A percentile compares a stretch with the other conserved stretches of the same genome.
These are phyloP conservation scores for Trichothecium roseum DNA, from an alignment of 2,329 filamentous ascomycete species.

Conservation along the genomic window DNA sequence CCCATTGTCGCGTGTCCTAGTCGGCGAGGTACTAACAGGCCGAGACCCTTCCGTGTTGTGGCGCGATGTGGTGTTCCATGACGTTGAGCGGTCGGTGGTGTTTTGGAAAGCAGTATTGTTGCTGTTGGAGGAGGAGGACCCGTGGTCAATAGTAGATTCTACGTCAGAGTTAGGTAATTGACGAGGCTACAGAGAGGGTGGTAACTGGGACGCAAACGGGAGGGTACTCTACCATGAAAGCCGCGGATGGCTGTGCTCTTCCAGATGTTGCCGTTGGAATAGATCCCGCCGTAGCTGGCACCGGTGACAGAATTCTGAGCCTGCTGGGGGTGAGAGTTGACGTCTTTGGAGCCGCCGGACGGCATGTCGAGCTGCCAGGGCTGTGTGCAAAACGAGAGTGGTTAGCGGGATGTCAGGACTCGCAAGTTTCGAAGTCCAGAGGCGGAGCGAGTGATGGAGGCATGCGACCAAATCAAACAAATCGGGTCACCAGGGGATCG, in stretches of 20 bases:
- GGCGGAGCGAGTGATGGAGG: too few relatives aligned
- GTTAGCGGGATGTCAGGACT: slow-evolving; percentile 1
- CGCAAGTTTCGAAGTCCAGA: too few relatives aligned
- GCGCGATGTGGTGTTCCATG: slow-evolving; percentile 26
- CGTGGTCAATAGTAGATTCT: not conserved
- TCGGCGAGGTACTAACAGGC: slow-evolving; percentile 48
- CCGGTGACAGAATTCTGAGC: slow-evolving; percentile 1
- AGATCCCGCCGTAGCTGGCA: slow-evolving; percentile 2
- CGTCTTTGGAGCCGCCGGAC: slow-evolving; percentile 2
- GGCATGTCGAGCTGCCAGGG: slow-evolving; percentile 3
- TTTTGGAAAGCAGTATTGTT: slow-evolving; percentile 59
- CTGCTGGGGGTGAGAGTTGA: slow-evolving; percentile 5
- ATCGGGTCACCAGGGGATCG: too few relatives aligned
- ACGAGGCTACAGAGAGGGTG: too few relatives aligned
- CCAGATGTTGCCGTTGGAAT: slow-evolving; percentile 3
- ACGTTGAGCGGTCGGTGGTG: slow-evolving; percentile 25
- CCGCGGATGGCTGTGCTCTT: not conserved
- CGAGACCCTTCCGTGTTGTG: slow-evolving; percentile 45
- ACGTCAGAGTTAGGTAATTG: too few relatives aligned
- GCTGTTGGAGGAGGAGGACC: slow-evolving; percentile 40
- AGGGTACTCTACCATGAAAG: slow-evolving; percentile 1
- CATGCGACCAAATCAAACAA: too few relatives aligned
- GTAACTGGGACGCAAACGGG: not conserved
- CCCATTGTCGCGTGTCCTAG: slow-evolving; percentile 34
- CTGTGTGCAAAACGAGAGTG: not conserved